Conservation (phyloP, 768 basidiomycete species). For the Termitomyces sp. region DNA sequence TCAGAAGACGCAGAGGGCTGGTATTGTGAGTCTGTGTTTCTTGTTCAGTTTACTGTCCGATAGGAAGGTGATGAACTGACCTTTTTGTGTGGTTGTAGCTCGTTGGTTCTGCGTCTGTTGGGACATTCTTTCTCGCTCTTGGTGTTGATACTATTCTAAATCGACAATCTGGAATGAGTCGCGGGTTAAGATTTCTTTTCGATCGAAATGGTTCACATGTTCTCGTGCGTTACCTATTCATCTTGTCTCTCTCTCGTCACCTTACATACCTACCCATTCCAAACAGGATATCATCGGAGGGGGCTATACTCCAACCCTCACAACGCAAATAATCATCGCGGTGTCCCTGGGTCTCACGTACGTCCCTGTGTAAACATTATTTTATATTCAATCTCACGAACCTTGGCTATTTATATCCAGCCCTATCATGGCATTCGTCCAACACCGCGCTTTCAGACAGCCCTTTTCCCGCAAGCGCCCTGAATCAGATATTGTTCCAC, state of each 20-base stretch:
- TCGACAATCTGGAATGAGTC: conserved; percentile 58
- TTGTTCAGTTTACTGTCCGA: background rate
- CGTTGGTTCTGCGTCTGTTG: conserved; percentile 51
- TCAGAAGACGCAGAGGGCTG: conserved; percentile 37
- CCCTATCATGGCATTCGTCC: conserved; percentile 48
- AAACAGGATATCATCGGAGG: conserved; percentile 42
- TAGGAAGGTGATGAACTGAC: background rate
- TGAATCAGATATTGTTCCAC: conserved; percentile 1
- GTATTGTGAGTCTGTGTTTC: conserved; percentile 39
- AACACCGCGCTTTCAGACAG: conserved; percentile 48
- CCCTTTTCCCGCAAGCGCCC: conserved; percentile 40
- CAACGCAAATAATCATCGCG: conserved; percentile 48
- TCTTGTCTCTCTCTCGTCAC: background rate
- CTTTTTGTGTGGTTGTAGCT: conserved; percentile 22
- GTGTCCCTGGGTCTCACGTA: conserved; percentile 56
- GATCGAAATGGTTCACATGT: conserved; percentile 59
- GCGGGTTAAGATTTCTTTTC: conserved; percentile 59
- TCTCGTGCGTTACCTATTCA: conserved; percentile 33
- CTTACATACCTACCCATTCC: background rate
- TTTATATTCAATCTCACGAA: background rate
- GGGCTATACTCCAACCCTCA: conserved; percentile 48
- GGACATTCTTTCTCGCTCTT: conserved; percentile 56
- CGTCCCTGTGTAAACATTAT: conserved; percentile 20
- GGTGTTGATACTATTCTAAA: conserved; percentile 56
- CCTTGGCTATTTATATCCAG: conserved; percentile 30